Base-by-base conservation (phyloP, 108 stramenopile species). In the Fragilaria radians region DNA sequence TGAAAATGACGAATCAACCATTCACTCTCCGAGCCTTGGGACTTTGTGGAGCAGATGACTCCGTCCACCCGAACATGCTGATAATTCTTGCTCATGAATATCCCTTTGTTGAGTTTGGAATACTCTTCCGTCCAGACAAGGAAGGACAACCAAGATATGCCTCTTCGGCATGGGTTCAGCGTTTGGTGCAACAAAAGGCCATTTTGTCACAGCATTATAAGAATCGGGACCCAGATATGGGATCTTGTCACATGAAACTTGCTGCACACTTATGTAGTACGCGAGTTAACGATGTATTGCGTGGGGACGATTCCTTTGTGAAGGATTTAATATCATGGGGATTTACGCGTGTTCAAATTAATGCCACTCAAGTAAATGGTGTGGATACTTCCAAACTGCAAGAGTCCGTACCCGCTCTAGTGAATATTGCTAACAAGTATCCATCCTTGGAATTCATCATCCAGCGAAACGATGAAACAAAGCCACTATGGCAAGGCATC, bases 11-110 rank as follows among this genome's bases (percentile, higher is more conserved):
- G 11, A 42, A 42, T 14, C 7, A 14, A 7, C 36, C 36, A 14
- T 14, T 14, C 7, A 14, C 36, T 11, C 76, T 90, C 26, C 73
- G 77, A 18, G 82, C 81, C 14, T 61, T 97, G 7, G 96, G 96
- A 23, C 94, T 97, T 67, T 97, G 96, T 64, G 93, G 94, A 30
- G 92, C 81, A 48, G 96, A 97, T 69, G 83, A 95, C 59, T 87
- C 84, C 33, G 88, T 95, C n/a, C 72, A 85, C 56, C 92, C 89
- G 22, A 70, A 77, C 9, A 58, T 81, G 34, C 70, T 97, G 23
- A 74, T 56, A 0, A 28, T 82, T 0, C 66, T 92, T n/a, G 70
- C 70, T 9, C 50, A 73, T 11, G 21, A 48, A 0, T 94, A 92
- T 54, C 88, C 90, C 14, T 67, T 80, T 51, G 85, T 89, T 1